These are phyloP conservation scores for Fistulifera pelliculosa DNA, from an alignment of 108 stramenopile species.

Conservation along the genomic window DNA sequence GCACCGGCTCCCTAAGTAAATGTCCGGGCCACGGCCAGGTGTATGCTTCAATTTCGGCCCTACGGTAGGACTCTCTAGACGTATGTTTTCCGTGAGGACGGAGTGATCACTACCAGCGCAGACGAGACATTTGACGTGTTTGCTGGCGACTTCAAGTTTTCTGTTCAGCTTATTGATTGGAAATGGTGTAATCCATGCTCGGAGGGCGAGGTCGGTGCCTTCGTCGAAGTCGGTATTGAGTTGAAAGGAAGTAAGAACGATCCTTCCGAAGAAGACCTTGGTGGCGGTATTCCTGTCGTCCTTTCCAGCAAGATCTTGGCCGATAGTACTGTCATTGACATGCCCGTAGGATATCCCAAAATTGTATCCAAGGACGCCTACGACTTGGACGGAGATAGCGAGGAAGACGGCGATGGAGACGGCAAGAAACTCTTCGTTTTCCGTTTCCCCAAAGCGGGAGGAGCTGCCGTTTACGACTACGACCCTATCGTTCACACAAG, in stretches of 20 bases:
- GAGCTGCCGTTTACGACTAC: neutral
- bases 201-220: conserved; percentile 2
- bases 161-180: conserved; percentile 13
- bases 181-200: conserved; percentile 11
- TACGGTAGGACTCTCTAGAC: too few species aligned
- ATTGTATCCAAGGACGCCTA: neutral
- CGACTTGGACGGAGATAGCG: too few species aligned
- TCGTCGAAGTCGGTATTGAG: conserved; percentile 13
- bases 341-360: conserved; percentile 21
- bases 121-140: neutral
- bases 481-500: too few species aligned
- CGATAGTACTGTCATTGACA: conserved; percentile 7
- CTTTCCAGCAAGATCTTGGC: conserved; percentile 11
- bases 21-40: too few species aligned
- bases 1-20: too few species aligned
- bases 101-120: too few species aligned
- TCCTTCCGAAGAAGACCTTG: conserved; percentile 3
- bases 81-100: too few species aligned
- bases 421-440: neutral
- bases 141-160: conserved; percentile 18
- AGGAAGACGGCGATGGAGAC: too few species aligned
- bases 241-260: conserved; percentile 1
- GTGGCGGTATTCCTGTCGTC: conserved; percentile 17
- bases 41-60: too few species aligned
- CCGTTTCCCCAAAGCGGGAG: conserved; percentile 2